Percentiles rank a stretch among this genome's conserved stretches.
These are phyloP conservation scores for Mycena floridula DNA, from an alignment of 768 basidiomycete species.

Conservation along the genomic window DNA sequence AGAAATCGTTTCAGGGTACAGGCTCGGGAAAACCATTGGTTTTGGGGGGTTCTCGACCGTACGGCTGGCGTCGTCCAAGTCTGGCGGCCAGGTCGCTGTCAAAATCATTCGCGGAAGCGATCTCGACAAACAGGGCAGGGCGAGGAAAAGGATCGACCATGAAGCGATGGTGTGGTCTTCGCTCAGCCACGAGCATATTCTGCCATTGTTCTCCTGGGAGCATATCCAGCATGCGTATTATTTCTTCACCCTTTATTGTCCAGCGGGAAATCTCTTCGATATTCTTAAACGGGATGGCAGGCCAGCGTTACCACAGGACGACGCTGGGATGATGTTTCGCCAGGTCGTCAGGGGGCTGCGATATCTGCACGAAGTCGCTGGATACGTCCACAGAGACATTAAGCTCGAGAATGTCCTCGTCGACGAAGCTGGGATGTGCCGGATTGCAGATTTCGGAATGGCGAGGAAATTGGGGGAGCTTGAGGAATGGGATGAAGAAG, in stretches of 20 bases:
- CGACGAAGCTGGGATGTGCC: constrained; percentile 83
- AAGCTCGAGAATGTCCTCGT: constrained; percentile 97
- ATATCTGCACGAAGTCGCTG: constrained; percentile 74
- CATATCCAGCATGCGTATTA: constrained; percentile 63
- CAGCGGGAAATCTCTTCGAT: constrained; percentile 80
- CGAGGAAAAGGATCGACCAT: constrained; percentile 54
- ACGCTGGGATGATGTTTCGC: constrained; percentile 78
- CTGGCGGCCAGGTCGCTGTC: constrained; percentile 69
- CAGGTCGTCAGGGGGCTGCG: constrained; percentile 80
- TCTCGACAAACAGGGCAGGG: constrained; percentile 39
- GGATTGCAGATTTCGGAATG: constrained; percentile 83
- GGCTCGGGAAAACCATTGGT: constrained; percentile 70
- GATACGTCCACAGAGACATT: constrained; percentile 87
- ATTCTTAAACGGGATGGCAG: constrained; percentile 67
- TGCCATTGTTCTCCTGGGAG: constrained; percentile 69
- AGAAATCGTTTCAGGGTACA: constrained; percentile 61
- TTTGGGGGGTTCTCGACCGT: constrained; percentile 81
- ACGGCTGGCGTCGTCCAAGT: constrained; percentile 55
- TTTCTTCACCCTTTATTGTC: constrained; percentile 80
- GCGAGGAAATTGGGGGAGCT: constrained; percentile 55
- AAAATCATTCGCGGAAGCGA: constrained; percentile 72
- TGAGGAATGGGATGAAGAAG: constrained; percentile 30
- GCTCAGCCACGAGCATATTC: constrained; percentile 78
- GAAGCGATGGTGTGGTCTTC: constrained; percentile 72
- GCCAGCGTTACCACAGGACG: constrained; percentile 68